These are phyloP conservation scores for Sordariomycetes sp. DNA, from an alignment of 2,329 filamentous ascomycete species.

Conservation along the genomic window DNA sequence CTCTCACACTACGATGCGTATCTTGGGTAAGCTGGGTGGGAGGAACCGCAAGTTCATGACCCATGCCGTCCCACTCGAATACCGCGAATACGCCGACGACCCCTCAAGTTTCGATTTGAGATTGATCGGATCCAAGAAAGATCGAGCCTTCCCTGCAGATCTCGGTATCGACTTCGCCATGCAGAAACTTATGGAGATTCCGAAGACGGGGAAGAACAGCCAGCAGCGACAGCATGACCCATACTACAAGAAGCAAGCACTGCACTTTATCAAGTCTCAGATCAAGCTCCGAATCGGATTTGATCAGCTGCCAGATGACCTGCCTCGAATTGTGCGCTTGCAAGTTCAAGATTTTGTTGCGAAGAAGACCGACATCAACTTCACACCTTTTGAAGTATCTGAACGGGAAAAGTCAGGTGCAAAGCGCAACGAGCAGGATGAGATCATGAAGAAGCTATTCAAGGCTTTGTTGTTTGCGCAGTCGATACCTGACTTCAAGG, in stretches of 20 bases:
- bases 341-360: slow-evolving; percentile 79
- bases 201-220: slow-evolving; percentile 48
- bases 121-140: slow-evolving; percentile 80
- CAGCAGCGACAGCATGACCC: slow-evolving; percentile 57
- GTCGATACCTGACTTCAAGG: slow-evolving; percentile 71
- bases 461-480: slow-evolving; percentile 83
- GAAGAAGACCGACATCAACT: slow-evolving; percentile 61
- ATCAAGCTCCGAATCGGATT: slow-evolving; percentile 84
- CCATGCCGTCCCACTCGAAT: slow-evolving; percentile 74
- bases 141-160: slow-evolving; percentile 77
- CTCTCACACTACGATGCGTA: slow-evolving; percentile 94
- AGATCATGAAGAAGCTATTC: slow-evolving; percentile 73
- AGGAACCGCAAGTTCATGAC: slow-evolving; percentile 94
- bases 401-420: slow-evolving; percentile 75
- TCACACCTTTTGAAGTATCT: slow-evolving; percentile 62
- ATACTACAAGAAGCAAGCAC: slow-evolving; percentile 89
- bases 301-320: slow-evolving; percentile 82
- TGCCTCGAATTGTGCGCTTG: slow-evolving; percentile 73
- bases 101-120: slow-evolving; percentile 79
- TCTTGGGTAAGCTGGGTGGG: slow-evolving; percentile 91
- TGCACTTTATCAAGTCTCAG: slow-evolving; percentile 79
- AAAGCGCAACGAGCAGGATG: slow-evolving; percentile 81
- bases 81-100: slow-evolving; percentile 81
- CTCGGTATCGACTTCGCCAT: slow-evolving; percentile 86
- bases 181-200: slow-evolving; percentile 73